A percentile compares a stretch with the other conserved stretches of the same genome.
These are phyloP conservation scores for Cruciata laevipes DNA, from an alignment of 257 asterid species.

Conservation along the genomic window DNA sequence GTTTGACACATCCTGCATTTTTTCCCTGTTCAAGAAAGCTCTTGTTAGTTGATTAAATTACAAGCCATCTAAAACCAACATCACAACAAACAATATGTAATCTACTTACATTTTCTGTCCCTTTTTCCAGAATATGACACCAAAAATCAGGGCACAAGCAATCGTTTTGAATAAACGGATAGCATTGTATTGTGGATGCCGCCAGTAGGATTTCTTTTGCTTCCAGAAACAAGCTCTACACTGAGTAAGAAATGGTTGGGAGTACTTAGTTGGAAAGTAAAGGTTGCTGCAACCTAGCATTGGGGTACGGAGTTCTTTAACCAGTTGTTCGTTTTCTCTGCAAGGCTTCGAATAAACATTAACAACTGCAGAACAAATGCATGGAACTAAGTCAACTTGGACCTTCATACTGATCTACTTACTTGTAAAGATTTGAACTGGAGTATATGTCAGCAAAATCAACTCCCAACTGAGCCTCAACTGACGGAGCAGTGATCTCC, in stretches of 20 bases:
- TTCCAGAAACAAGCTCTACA: slow-evolving; percentile 56
- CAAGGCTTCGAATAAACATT: neutral
- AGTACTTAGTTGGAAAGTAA: slow-evolving; percentile 31
- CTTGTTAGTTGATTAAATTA: neutral
- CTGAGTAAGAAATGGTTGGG: slow-evolving; percentile 38
- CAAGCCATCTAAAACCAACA: too few relatives aligned
- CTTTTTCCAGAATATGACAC: slow-evolving; percentile 38
- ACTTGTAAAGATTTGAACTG: slow-evolving; percentile 36
- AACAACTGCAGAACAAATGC: neutral
- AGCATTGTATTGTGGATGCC: slow-evolving; percentile 39
- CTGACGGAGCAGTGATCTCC: slow-evolving; percentile 34
- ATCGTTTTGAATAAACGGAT: slow-evolving; percentile 34
- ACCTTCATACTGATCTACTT: neutral
- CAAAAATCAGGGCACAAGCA: slow-evolving; percentile 35
- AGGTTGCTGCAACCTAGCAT: slow-evolving; percentile 38
- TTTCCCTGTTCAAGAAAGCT: slow-evolving; percentile 17
- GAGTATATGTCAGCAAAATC: slow-evolving; percentile 44
- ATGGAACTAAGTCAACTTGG: neutral
- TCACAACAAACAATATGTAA: neutral
- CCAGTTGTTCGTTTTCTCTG: slow-evolving; percentile 42
- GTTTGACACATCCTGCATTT: slow-evolving; percentile 25
- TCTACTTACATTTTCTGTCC: slow-evolving; percentile 18
- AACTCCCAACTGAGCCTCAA: slow-evolving; percentile 34
- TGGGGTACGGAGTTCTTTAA: slow-evolving; percentile 39
- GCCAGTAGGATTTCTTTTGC: slow-evolving; percentile 48